These are phyloP conservation scores for Ormosia semicastrata DNA, from an alignment of 306 rosid species.

Conservation along the genomic window DNA sequence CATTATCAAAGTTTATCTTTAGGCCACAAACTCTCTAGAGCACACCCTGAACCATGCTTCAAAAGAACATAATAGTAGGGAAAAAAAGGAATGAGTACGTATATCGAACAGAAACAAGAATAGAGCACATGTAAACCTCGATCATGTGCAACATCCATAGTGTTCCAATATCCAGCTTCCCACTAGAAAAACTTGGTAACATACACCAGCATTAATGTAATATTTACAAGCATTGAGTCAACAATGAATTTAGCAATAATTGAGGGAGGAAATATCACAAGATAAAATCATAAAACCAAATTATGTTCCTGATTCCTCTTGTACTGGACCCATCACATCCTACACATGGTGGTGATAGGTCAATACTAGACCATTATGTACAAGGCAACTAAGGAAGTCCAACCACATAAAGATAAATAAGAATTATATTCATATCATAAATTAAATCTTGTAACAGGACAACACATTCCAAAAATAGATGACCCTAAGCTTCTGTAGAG, in stretches of 20 bases:
- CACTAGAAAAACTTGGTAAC: conserved; percentile 97
- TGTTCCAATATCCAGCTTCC: conserved; percentile 99
- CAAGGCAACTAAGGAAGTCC: conserved; percentile 3
- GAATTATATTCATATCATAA: conserved; percentile 7
- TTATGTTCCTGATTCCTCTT: neutral
- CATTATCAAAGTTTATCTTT: no score
- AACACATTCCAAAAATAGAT: conserved; percentile 19
- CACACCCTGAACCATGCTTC: neutral
- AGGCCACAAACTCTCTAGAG: no score
- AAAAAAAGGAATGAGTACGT: conserved; percentile 2
- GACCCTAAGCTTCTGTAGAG: conserved; percentile 2
- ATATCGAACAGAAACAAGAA: conserved; percentile 16
- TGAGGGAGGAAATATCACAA: neutral
- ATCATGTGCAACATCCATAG: conserved; percentile 99
- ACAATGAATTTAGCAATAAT: conserved; percentile 39
- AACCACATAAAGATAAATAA: conserved; percentile 2
- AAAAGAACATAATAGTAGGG: neutral
- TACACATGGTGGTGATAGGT: neutral
- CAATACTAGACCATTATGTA: neutral
- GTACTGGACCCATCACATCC: conserved; percentile 9
- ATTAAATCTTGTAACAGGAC: neutral
- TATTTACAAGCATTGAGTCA: conserved; percentile 94
- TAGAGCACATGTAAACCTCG: conserved; percentile 62
- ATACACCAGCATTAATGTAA: conserved; percentile 77
- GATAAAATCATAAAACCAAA: neutral